phyloP scores from a whole-genome alignment of 352 stramenopile species.

The Aphanomyces invadans region DNA sequence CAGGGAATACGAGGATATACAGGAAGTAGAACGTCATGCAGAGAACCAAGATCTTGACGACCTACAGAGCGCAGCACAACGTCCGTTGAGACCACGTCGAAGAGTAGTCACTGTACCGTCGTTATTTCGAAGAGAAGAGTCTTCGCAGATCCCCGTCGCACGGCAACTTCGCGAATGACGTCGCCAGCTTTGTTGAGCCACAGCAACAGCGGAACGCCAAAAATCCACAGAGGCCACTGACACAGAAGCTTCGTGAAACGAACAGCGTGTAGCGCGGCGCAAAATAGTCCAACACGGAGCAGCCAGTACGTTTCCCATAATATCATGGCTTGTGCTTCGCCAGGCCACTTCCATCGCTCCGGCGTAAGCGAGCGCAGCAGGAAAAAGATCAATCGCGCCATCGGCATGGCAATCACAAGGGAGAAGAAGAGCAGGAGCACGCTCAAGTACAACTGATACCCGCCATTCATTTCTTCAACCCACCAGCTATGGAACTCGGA shows the following conservation, averaged over 20 bases:
- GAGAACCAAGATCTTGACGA: slow-evolving; percentile 21
- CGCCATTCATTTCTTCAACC: not conserved
- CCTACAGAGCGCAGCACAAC: not conserved
- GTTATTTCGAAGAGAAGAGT: slow-evolving; percentile 13
- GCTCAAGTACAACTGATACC: slow-evolving; percentile 21
- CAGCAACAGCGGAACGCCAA: slow-evolving; percentile 19
- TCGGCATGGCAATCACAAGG: slow-evolving; percentile 19
- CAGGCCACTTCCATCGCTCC: not conserved
- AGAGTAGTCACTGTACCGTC: too few relatives aligned
- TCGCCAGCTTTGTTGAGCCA: slow-evolving; percentile 20
- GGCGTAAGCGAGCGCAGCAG: slow-evolving; percentile 2
- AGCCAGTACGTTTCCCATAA: slow-evolving; percentile 24
- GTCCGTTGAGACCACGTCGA: too few relatives aligned
- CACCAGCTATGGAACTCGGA: slow-evolving; percentile 15
- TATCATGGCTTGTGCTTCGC: slow-evolving; percentile 15
- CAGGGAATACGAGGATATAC: slow-evolving; percentile 23
- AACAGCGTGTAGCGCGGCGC: slow-evolving; percentile 11
- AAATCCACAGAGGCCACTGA: slow-evolving; percentile 23
- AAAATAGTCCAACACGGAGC: slow-evolving; percentile 19
- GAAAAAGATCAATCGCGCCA: slow-evolving; percentile 11
- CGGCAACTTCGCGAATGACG: slow-evolving; percentile 11
- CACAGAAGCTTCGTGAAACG: slow-evolving; percentile 12
- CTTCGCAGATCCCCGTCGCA: slow-evolving; percentile 14
- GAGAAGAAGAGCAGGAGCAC: slow-evolving; percentile 23
- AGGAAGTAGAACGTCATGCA: slow-evolving; percentile 21